phyloP scores from a whole-genome alignment of 202 grass and related monocot genomes.

The Saccharum hybrid region DNA sequence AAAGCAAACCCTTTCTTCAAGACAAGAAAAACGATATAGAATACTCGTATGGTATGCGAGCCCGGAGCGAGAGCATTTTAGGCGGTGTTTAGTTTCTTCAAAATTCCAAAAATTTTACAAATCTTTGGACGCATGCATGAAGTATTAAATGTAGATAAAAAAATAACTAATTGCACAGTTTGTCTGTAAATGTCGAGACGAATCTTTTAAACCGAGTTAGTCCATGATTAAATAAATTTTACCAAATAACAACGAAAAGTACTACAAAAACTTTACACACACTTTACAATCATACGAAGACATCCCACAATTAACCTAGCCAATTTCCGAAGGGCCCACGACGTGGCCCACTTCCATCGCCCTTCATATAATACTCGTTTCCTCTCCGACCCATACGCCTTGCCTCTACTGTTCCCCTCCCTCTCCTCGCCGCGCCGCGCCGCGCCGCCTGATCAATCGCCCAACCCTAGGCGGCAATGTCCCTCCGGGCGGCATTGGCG shows the following conservation, averaged over 20 bases:
- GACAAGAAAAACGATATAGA: neutral
- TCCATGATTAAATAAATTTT: too few relatives aligned
- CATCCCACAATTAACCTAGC: slow-evolving; percentile 13
- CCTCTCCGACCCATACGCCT: slow-evolving; percentile 33
- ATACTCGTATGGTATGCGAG: neutral
- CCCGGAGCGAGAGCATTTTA: neutral
- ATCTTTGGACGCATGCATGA: too few relatives aligned
- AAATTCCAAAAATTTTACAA: too few relatives aligned
- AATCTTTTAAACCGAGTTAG: too few relatives aligned
- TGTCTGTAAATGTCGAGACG: too few relatives aligned
- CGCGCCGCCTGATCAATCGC: slow-evolving; percentile 29
- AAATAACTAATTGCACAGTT: too few relatives aligned
- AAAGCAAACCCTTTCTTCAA: slow-evolving; percentile 22
- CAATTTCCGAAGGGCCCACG: neutral
- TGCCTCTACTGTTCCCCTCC: neutral
- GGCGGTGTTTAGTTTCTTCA: too few relatives aligned
- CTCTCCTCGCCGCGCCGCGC: neutral
- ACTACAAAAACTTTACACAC: too few relatives aligned
- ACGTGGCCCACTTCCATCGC: neutral
- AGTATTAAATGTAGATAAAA: too few relatives aligned
- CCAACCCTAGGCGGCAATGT: neutral
- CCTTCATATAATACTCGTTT: slow-evolving; percentile 34
- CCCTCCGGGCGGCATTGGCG: slow-evolving; percentile 37
- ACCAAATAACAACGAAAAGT: too few relatives aligned
- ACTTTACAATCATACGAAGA: too few relatives aligned